A percentile compares a stretch with the other conserved stretches of the same genome.
Evolutionary conservation across 2,329 filamentous ascomycete species (phyloP).

Genomic region (Stagonosporopsis vannaccii): DNA sequence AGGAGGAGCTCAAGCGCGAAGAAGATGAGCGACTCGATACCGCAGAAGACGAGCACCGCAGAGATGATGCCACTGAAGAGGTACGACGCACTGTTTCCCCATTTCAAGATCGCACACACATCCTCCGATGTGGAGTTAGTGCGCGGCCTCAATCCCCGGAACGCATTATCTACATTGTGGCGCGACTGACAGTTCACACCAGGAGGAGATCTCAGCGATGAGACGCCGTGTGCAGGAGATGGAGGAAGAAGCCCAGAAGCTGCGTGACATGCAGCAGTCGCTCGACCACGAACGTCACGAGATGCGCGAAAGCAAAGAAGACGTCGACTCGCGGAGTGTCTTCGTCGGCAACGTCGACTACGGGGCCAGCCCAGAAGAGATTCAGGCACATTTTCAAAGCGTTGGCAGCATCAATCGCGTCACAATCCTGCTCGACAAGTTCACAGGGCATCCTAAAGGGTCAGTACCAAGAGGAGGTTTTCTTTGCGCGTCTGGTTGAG

Average conservation of each 20-base stretch:
- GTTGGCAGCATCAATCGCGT: slow-evolving; percentile 98
- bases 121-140: neutral
- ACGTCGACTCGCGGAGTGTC: slow-evolving; percentile 92
- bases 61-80: slow-evolving; percentile 45
- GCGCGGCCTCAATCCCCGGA: neutral
- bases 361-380: slow-evolving; percentile 94
- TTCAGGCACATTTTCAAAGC: slow-evolving; percentile 97
- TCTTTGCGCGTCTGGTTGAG: slow-evolving; percentile 33
- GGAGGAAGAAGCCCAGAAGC: slow-evolving; percentile 64
- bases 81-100: slow-evolving; percentile 29
- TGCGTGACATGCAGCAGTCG: slow-evolving; percentile 63
- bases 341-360: slow-evolving; percentile 99
- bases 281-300: slow-evolving; percentile 86
- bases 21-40: slow-evolving; percentile 44
- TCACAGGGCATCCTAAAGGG: slow-evolving; percentile 99
- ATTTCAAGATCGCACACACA: neutral
- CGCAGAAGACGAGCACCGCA: slow-evolving; percentile 37
- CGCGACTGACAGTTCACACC: slow-evolving; percentile 15
- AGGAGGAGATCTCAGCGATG: slow-evolving; percentile 58
- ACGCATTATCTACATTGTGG: neutral
- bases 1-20: slow-evolving; percentile 43
- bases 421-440: slow-evolving; percentile 97
- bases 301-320: slow-evolving; percentile 90
- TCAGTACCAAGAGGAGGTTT: slow-evolving; percentile 63
- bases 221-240: slow-evolving; percentile 64